Evolutionary conservation across 2,329 filamentous ascomycete species (phyloP).

Genomic region (Domatiomyces catenatus): DNA sequence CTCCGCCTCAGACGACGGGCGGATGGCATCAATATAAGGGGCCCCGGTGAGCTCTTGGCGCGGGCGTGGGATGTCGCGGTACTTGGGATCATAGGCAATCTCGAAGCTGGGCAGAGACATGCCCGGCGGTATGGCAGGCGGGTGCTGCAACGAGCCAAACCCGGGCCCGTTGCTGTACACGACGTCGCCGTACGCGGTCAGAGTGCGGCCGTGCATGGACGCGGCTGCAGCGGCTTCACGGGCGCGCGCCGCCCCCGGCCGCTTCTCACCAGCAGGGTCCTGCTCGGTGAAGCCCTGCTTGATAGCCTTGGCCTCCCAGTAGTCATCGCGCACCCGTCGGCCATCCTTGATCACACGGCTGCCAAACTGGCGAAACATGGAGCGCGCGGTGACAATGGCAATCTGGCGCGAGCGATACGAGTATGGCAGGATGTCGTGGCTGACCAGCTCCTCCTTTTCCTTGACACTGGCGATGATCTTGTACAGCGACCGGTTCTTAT

Average conservation of each 20-base stretch:
- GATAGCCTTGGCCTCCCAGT: slow-evolving; percentile 92
- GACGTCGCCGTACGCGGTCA: slow-evolving; percentile 60
- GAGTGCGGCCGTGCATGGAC: slow-evolving; percentile 35
- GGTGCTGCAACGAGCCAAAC: slow-evolving; percentile 48
- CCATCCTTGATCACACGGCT: slow-evolving; percentile 85
- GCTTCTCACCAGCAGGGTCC: slow-evolving; percentile 87
- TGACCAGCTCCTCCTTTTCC: slow-evolving; percentile 92
- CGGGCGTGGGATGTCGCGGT: slow-evolving; percentile 66
- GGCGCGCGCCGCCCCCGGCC: slow-evolving; percentile 78
- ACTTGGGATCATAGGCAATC: slow-evolving; percentile 69
- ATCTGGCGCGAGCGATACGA: slow-evolving; percentile 98
- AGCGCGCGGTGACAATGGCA: slow-evolving; percentile 89
- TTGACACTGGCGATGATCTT: slow-evolving; percentile 95
- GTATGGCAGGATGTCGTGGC: slow-evolving; percentile 89
- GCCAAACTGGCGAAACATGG: slow-evolving; percentile 98
- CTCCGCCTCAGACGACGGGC: slow-evolving; percentile 60
- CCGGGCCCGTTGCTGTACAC: slow-evolving; percentile 62
- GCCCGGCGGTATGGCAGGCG: slow-evolving; percentile 55
- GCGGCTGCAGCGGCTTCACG: slow-evolving; percentile 63
- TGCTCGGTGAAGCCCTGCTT: slow-evolving; percentile 98
- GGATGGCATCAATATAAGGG: slow-evolving; percentile 73
- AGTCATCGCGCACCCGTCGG: slow-evolving; percentile 84
- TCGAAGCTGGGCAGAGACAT: slow-evolving; percentile 73
- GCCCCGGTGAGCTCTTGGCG: slow-evolving; percentile 80
- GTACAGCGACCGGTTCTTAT: slow-evolving; percentile 90